These are phyloP conservation scores for Xylariaceae sp. DNA, from an alignment of 2,329 filamentous ascomycete species.

Conservation along the genomic window DNA sequence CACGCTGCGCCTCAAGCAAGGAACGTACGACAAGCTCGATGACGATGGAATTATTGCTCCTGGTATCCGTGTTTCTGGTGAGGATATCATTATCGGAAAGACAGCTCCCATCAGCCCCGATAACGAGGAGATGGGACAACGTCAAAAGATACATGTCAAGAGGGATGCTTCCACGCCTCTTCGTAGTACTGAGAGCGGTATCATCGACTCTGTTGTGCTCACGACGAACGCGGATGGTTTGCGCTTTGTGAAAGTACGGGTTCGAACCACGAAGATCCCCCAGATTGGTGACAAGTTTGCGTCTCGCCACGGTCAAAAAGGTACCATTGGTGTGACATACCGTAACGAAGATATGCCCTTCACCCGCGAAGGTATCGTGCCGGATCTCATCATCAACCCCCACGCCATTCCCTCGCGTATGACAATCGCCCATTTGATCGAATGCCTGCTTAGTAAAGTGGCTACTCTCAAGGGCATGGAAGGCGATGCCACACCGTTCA, in stretches of 20 bases:
- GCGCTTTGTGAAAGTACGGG: slow-evolving; percentile 94
- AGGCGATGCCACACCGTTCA: slow-evolving; percentile 96
- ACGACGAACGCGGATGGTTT: slow-evolving; percentile 93
- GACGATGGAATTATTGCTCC: slow-evolving; percentile 93
- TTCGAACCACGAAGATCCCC: slow-evolving; percentile 93
- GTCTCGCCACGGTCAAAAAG: slow-evolving; percentile 97
- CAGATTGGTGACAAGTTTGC: slow-evolving; percentile 99
- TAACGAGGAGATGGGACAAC: slow-evolving; percentile 86
- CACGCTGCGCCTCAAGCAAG: slow-evolving; percentile 87
- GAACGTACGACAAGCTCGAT: slow-evolving; percentile 95
- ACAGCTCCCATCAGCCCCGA: slow-evolving; percentile 92
- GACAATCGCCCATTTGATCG: slow-evolving; percentile 99
- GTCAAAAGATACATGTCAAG: slow-evolving; percentile 85
- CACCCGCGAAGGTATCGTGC: slow-evolving; percentile 81
- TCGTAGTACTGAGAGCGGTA: slow-evolving; percentile 92
- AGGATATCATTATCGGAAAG: slow-evolving; percentile 99
- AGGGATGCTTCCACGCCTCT: slow-evolving; percentile 93
- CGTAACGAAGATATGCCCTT: slow-evolving; percentile 99
- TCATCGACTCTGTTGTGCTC: slow-evolving; percentile 87
- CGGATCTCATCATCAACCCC: slow-evolving; percentile 97
- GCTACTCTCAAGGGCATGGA: slow-evolving; percentile 89
- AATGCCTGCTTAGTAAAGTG: slow-evolving; percentile 96
- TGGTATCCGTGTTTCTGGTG: slow-evolving; percentile 89
- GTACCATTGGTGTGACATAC: slow-evolving; percentile 98
- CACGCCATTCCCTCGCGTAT: slow-evolving; percentile 99